These are phyloP conservation scores for Diaporthe sp. DNA, from an alignment of 2,329 filamentous ascomycete genomes.

Conservation along the genomic window DNA sequence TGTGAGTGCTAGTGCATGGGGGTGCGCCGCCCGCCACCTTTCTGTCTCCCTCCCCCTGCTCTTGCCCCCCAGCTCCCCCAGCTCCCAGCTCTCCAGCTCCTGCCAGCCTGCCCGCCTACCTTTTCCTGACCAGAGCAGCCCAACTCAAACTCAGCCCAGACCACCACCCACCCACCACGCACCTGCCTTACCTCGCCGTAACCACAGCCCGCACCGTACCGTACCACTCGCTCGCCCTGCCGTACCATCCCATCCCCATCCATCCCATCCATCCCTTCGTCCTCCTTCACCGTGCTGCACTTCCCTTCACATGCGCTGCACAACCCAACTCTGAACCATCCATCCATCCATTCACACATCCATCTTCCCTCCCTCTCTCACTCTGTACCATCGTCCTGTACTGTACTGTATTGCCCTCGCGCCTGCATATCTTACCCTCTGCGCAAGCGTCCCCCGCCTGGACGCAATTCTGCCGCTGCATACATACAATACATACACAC, in stretches of 20 bases:
- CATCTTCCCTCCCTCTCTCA: background rate
- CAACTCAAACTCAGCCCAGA: conserved; percentile 32
- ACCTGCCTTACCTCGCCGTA: background rate
- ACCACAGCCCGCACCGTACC: conserved; percentile 2
- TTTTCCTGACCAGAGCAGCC: conserved; percentile 3
- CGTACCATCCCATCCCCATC: conserved; percentile 5
- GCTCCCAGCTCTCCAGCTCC: background rate
- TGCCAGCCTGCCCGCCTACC: conserved; percentile 8
- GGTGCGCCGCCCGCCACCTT: conserved; percentile 24
- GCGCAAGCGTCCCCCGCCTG: background rate
- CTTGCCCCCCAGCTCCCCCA: background rate
- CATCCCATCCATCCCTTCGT: conserved; percentile 25
- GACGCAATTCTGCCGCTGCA: background rate
- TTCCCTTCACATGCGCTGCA: conserved; percentile 30
- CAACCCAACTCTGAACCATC: conserved; percentile 32
- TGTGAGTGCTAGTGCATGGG: background rate
- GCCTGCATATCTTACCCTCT: background rate
- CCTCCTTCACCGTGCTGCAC: conserved; percentile 25
- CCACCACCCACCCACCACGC: background rate
- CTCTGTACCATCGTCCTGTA: conserved; percentile 23
- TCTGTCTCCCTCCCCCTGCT: background rate
- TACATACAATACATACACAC: background rate
- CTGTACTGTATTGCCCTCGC: background rate
- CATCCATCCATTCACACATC: conserved; percentile 14
- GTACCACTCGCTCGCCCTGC: conserved; percentile 4